Base-by-base conservation (phyloP, 306 rosid genomes). In the Arachis hypogaea region DNA sequence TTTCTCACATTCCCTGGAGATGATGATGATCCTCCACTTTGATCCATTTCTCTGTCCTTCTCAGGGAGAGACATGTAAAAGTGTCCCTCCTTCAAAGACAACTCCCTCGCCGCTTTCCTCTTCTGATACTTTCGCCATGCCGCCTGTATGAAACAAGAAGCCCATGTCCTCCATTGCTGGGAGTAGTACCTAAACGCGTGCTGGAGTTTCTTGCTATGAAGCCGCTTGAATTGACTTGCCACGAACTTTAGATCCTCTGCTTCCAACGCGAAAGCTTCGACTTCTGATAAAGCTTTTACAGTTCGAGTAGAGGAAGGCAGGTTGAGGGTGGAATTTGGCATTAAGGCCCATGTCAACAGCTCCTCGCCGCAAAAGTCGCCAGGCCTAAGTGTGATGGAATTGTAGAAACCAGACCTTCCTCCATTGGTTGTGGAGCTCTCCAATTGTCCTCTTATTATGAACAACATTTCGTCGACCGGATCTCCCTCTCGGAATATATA, bases 361-460 rank as follows among this genome's bases (percentile, higher is more conserved):
- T 93, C 98, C 77, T 93, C 96, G 12, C 98, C 96, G 28, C 97
- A 90, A 72, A 93, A 91, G 66, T 91, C 94, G 44, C 96, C 94
- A 0, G 96, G 87, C 78, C 93, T 80, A n/a, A 93, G 94, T 70
- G 86, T 80, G 68, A 89, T 91, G 50, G 91, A 89, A 73, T 93
- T 93, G 76, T 88, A 93, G 82, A 91, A 91, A 5, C 96, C 96
- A 0, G 86, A 79, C 59, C 90, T 83, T 63, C 98, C 96, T 40
- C 97, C 97, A 51, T 93, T 84, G 3, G 98, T 93, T 8, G 96
- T 93, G 11, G 97, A 89, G 81, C 96, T 93, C 84, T 93, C 97
- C 29, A 93, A 80, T 75, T 86, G 88, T 16, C 98, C 98, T 83
- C 98, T 77, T 5, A 93, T 93, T 63, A 93, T 83, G 43, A 93